Base-by-base conservation (phyloP, 2,329 filamentous ascomycete species). In the Diplodia mutila region DNA sequence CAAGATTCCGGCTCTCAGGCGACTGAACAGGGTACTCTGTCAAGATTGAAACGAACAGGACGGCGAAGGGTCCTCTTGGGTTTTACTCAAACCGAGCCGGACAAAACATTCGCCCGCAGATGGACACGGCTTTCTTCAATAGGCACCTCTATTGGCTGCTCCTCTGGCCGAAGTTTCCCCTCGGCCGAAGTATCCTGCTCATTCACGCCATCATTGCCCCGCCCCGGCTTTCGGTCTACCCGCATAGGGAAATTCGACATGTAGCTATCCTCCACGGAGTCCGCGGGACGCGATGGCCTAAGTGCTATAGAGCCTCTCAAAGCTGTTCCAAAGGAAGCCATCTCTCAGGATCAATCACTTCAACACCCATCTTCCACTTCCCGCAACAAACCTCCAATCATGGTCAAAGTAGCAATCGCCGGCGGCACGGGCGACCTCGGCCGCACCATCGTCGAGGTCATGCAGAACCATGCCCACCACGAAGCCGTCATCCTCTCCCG, bases 371-470 rank as follows among this genome's bases (percentile, higher is more conserved):
- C 29, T 32, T 8, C 29, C 29, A 8, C 29, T 32, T 8, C 5
- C 29, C 29, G 29, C 29, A 7, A 32, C 29, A 8, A 32, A 8
- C 39, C 49, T 37, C n/a, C 14, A 59, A 42, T n/a, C 14, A 83
- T 82, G 81, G 71, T 75, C 11, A 72, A 79, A n/a, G 75, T 85
- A 49, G 83, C 81, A 61, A 78, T 85, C 18, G 80, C 81, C 8
- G 83, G 83, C 53, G 83, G 83, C 16, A 81, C 80, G 0, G 82
- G 83, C 34, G 75, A 75, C n/a, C 73, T 85, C 1, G 83, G 83
- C 18, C 78, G 77, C n/a, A 79, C 81, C 1, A 76, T 86, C 34
- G 80, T 85, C 21, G 82, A 85, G 23, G 80, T 76, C 23, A 70
- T 85, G 14, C 69, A 70, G 9, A 75, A 71, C 27, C 73, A 70